Evolutionary conservation across 768 basidiomycete genomes (phyloP), one percentile per base, ranked within the genome.

Genomic region (Sarcodon aspratus): DNA sequence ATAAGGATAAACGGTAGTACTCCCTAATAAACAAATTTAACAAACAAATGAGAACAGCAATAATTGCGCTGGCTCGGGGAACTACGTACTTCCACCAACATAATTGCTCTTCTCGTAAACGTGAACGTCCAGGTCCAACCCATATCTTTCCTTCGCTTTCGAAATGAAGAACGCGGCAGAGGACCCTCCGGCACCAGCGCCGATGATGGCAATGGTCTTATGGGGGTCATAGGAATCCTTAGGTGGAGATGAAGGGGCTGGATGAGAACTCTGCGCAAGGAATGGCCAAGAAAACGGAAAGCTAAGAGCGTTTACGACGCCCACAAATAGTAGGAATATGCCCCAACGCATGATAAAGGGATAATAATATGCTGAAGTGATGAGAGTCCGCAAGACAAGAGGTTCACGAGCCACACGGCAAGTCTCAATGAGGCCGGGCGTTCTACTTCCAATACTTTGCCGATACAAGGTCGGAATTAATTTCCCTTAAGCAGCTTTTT

Each of bases 171-270:
- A 87, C 2, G 80, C 90, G 17, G 91, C 86, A 21, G 88, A 85
- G 12, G 78, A 79, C 8, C 93, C 93, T 9, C 73, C 89, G 11
- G 93, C 91, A 27, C 93, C 93, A 0, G 93, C 92, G 13, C 93
- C 93, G 48, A 96, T 78, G 58, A 96, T 80, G 7, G 92, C 93
- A 55, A 96, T 73, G 11, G 40, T 42, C 40, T 13, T 42, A 27
- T 15, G 27, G 40, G 40, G 17, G 27, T 42, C 13, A 27, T 42
- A n/a, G 17, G 21, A 27, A 27, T 27, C 21, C 21, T 27, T 27
- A 27, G 21, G 5, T 2, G 21, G 2, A 27, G 21, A 27, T 27
- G 21, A 27, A 27, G 21, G 21, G 21, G 21, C 21, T 27, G 21
- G 21, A 27, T 27, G 21, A 27, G 21, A 27, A 27, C 21, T 27